Evolutionary conservation across 129 eudicot species (phyloP), one percentile per base, ranked within the genome.

Genomic region (Flaveria sonorensis): DNA sequence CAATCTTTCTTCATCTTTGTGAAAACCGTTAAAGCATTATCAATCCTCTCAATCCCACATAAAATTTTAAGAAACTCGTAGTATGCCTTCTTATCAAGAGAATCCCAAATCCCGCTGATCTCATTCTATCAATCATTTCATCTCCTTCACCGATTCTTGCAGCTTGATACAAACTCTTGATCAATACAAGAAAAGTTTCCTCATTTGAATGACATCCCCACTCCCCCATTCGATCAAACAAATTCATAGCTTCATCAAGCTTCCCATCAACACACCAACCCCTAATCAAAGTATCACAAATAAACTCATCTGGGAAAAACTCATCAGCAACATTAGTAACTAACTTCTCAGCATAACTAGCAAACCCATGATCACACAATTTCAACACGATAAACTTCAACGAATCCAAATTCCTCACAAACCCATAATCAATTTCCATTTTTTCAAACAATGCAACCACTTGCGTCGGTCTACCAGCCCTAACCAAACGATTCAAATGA

Each of bases 201-300:
- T 83, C 96, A 73, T 94, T 84, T 0, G 97, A 96, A 61, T 59
- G 79, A 81, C 97, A 91, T 48, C 97, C 97, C 98, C 98, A 91
- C 57, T 91, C 97, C 10, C 90, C 90, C 93, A 94, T 94, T 74
- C 96, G 86, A 51, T 72, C 70, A 60, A 91, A 91, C 86, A 94
- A 68, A 40, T 69, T 77, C 90, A 91, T 24, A 0, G 92, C 98
- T 66, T 94, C 98, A 11, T 94, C 98, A 4, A 91, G 79, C 53
- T 94, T 94, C 74, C 84, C 89, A 83, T 89, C 98, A 61, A 89
- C 85, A 73, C 97, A 91, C 97, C 97, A 94, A 61, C 98, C 98
- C 62, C 76, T 87, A 70, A 94, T 83, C 86, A 91, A 81, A 36
- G 72, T 43, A 87, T 94, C 97, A 76, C 97, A 91, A 1, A 91